These are phyloP conservation scores for Cladophialophora chaetospira DNA, from an alignment of 2,329 filamentous ascomycete species.

Conservation along the genomic window DNA sequence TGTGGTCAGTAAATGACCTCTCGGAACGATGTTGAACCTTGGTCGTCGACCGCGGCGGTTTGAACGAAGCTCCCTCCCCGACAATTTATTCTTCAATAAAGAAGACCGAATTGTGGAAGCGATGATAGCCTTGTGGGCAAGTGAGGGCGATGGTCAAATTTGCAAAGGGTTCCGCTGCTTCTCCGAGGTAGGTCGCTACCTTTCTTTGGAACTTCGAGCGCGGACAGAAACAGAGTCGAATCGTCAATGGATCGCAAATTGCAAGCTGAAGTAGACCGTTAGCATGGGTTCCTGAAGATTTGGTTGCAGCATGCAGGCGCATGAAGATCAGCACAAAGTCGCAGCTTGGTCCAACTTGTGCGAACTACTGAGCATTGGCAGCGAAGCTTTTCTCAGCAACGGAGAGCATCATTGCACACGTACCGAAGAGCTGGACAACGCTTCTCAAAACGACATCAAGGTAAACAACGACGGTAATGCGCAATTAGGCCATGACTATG, in stretches of 20 bases:
- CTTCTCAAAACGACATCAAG: constrained; percentile 21
- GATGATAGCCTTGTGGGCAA: constrained; percentile 1
- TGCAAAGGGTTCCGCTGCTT: constrained; percentile 8
- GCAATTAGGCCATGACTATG: constrained; percentile 24
- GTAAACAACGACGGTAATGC: constrained; percentile 20
- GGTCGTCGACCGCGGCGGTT: background rate
- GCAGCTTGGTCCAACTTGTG: constrained; percentile 9
- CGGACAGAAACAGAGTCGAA: constrained; percentile 9
- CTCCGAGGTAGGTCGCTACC: constrained; percentile 1
- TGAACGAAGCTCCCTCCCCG: background rate
- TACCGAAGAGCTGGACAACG: constrained; percentile 24
- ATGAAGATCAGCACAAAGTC: constrained; percentile 14
- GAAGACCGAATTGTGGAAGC: constrained; percentile 19
- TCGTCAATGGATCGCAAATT: constrained; percentile 23
- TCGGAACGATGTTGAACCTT: constrained; percentile 2
- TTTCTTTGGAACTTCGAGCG: constrained; percentile 10
- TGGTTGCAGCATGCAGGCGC: constrained; percentile 20
- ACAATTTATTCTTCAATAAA: constrained; percentile 26
- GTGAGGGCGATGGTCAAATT: background rate
- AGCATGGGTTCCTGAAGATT: constrained; percentile 11
- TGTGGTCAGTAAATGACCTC: background rate
- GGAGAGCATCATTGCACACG: constrained; percentile 13
- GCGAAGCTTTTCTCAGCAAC: constrained; percentile 6
- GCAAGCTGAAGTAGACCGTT: constrained; percentile 5
- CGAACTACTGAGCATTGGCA: constrained; percentile 10